Percentiles rank a stretch among this genome's conserved stretches.
phyloP scores from a whole-genome alignment of 495 filamentous ascomycete genomes.

The Daldinia vernicosa region DNA sequence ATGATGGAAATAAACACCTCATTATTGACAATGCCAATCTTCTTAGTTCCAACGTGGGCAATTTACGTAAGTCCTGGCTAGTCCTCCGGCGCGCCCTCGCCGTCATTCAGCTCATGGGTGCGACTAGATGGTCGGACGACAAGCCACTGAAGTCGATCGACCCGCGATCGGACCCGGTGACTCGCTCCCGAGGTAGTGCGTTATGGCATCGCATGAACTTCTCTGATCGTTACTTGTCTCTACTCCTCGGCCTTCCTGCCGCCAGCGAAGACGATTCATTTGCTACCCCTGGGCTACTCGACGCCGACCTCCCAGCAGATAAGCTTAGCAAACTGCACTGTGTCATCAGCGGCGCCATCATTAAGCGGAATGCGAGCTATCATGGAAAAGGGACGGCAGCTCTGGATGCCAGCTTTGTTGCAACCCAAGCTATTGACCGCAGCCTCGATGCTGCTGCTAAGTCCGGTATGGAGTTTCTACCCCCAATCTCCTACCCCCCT shows the following conservation, averaged over 20 bases:
- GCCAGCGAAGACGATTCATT: slow-evolving; percentile 50
- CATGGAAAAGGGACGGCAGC: not conserved
- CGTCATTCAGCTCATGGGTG: slow-evolving; percentile 57
- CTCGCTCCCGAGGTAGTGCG: slow-evolving; percentile 31
- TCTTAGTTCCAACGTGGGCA: slow-evolving; percentile 51
- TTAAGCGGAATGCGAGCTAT: slow-evolving; percentile 50
- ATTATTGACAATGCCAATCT: slow-evolving; percentile 1
- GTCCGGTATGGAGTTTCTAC: slow-evolving; percentile 6
- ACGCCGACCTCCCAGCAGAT: slow-evolving; percentile 42
- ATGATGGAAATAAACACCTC: not conserved
- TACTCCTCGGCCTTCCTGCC: slow-evolving; percentile 55
- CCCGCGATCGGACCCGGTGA: slow-evolving; percentile 28
- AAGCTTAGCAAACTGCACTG: slow-evolving; percentile 49
- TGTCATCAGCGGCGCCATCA: slow-evolving; percentile 50
- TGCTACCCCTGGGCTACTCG: slow-evolving; percentile 44
- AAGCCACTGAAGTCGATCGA: slow-evolving; percentile 48
- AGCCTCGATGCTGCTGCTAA: slow-evolving; percentile 53
- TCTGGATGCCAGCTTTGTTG: slow-evolving; percentile 33
- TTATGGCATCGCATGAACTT: slow-evolving; percentile 51
- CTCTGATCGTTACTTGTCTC: slow-evolving; percentile 47
- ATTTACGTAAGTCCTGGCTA: slow-evolving; percentile 58
- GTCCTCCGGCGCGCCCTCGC: slow-evolving; percentile 52
- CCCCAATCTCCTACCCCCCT: not conserved
- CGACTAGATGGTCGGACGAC: slow-evolving; percentile 44
- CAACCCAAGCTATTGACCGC: slow-evolving; percentile 56